Conservation (phyloP, 495 filamentous ascomycete species). For the Xylaria nigripes region DNA sequence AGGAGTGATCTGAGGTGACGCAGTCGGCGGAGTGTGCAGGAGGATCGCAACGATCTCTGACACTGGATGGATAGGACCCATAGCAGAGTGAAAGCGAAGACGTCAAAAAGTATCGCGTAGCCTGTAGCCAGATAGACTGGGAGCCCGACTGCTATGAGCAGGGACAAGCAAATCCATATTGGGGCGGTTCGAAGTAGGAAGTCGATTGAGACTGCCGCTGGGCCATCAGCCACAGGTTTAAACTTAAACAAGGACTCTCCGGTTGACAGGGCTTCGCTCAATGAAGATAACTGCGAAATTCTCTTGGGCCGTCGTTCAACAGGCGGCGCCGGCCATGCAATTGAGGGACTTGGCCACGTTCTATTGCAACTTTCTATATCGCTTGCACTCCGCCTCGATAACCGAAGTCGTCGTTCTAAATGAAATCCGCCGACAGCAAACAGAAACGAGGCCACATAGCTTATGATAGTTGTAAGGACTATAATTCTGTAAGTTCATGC, state of each 20-base stretch:
- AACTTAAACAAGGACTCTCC: slow-evolving; percentile 5
- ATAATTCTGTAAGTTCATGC: slow-evolving; percentile 3
- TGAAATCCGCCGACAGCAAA: slow-evolving; percentile 14
- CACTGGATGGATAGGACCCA: slow-evolving; percentile 35
- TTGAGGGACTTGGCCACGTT: slow-evolving; percentile 22
- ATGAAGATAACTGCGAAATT: slow-evolving; percentile 12
- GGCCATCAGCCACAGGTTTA: neutral
- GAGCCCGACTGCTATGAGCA: slow-evolving; percentile 16
- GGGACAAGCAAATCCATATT: slow-evolving; percentile 15
- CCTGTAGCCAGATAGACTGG: slow-evolving; percentile 15
- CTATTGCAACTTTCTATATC: slow-evolving; percentile 20
- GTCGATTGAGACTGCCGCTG: slow-evolving; percentile 8
- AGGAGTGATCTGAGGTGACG: slow-evolving; percentile 22
- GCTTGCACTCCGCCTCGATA: slow-evolving; percentile 1
- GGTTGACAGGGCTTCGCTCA: slow-evolving; percentile 12
- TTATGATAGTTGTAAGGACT: slow-evolving; percentile 16
- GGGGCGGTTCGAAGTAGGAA: slow-evolving; percentile 23
- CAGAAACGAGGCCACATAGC: slow-evolving; percentile 15
- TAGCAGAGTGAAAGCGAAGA: slow-evolving; percentile 29
- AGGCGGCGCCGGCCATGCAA: slow-evolving; percentile 17
- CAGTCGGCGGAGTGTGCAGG: slow-evolving; percentile 5
- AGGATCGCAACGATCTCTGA: slow-evolving; percentile 28
- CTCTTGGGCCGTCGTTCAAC: neutral
- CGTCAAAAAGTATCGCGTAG: slow-evolving; percentile 27
- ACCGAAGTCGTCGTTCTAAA: slow-evolving; percentile 17